These are phyloP conservation scores for Batkoa obscura DNA, from an alignment of 371 early-diverging fungal species.

Conservation along the genomic window DNA sequence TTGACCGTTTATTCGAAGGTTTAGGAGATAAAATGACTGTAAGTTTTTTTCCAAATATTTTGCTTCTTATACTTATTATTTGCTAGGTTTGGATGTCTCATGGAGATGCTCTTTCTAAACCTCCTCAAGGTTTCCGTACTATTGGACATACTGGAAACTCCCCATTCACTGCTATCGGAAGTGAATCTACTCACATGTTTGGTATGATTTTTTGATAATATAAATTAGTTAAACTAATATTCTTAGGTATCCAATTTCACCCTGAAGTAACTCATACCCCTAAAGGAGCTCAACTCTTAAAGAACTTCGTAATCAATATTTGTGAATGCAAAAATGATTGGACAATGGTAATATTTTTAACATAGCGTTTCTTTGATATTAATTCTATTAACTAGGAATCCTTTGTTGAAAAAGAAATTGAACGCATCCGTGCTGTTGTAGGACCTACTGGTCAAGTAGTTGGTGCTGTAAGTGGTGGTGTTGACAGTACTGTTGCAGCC, in stretches of 20 bases:
- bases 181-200: conserved; percentile 53
- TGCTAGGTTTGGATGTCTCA: conserved; percentile 92
- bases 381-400: conserved; percentile 17
- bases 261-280: conserved; percentile 94
- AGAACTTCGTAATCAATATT: conserved; percentile 80
- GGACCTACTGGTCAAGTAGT: conserved; percentile 85
- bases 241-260: conserved; percentile 70
- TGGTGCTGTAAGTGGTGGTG: conserved; percentile 94
- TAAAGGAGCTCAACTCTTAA: conserved; percentile 59
- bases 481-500: conserved; percentile 92
- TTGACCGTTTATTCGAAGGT: conserved; percentile 57
- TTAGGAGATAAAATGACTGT: conserved; percentile 28
- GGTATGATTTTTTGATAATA: conserved; percentile 22
- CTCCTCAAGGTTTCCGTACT: conserved; percentile 65
- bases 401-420: conserved; percentile 91
- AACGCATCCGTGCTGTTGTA: conserved; percentile 73
- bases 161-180: conserved; percentile 75
- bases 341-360: conserved; percentile 57
- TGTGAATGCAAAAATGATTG: conserved; percentile 70
- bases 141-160: conserved; percentile 75
- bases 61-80: not conserved
- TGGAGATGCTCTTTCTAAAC: conserved; percentile 75
- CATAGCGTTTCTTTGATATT: not conserved
- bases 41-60: not conserved
- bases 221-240: no score